Percentiles rank a stretch among this genome's conserved stretches.
Evolutionary conservation across 2,329 filamentous ascomycete genomes (phyloP).

Genomic region (Verticillium longisporum): DNA sequence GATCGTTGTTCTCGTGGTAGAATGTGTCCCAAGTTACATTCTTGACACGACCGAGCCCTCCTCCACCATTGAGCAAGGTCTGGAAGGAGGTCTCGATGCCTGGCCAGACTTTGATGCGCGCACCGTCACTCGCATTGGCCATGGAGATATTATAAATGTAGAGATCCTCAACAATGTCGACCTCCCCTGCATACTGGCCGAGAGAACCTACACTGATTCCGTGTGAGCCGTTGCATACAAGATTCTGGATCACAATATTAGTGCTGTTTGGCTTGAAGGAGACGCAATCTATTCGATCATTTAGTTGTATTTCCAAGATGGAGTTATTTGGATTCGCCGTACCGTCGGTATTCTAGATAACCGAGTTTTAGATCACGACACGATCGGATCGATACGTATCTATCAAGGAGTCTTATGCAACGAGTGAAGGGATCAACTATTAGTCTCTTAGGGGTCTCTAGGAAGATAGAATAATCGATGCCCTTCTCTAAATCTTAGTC

Average conservation of each 20-base stretch:
- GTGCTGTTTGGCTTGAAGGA: conserved; percentile 71
- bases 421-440: too few relatives aligned
- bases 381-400: conserved; percentile 53
- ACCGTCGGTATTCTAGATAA: conserved; percentile 54
- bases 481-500: too few relatives aligned
- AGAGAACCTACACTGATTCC: conserved; percentile 66
- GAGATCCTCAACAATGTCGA: conserved; percentile 64
- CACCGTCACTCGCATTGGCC: conserved; percentile 55
- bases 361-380: conserved; percentile 60
- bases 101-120: conserved; percentile 70
- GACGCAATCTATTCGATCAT: conserved; percentile 47
- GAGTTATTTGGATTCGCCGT: too few relatives aligned
- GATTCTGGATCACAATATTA: conserved; percentile 59
- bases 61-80: conserved; percentile 47
- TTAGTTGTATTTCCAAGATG: background rate
- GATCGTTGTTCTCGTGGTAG: conserved; percentile 52
- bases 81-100: conserved; percentile 20
- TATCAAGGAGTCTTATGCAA: too few relatives aligned
- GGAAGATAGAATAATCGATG: too few relatives aligned
- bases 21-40: conserved; percentile 64
- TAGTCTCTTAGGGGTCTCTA: too few relatives aligned
- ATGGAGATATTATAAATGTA: conserved; percentile 56
- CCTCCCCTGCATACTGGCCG: conserved; percentile 57
- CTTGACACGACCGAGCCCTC: conserved; percentile 50
- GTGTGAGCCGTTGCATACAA: conserved; percentile 63